phyloP scores from a whole-genome alignment of 805 yeast species.

The Kazachstania kunashirensis region DNA sequence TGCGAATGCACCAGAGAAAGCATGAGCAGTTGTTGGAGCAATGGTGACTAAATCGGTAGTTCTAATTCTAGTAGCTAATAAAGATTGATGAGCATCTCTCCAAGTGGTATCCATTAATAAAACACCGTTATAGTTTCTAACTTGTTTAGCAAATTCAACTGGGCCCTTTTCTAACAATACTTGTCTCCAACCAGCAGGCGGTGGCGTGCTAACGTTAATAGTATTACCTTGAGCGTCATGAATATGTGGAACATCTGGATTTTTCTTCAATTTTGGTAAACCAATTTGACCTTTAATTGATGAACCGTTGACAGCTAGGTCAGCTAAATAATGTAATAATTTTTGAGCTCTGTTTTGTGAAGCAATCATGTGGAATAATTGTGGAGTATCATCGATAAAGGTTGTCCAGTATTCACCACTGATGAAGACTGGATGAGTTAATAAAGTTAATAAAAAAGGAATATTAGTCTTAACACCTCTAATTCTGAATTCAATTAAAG shows the following conservation, averaged over 20 bases:
- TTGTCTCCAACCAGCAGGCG: conserved; percentile 87
- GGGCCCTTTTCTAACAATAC: conserved; percentile 80
- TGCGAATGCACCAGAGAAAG: conserved; percentile 83
- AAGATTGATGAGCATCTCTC: conserved; percentile 99
- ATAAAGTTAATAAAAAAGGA: conserved; percentile 84
- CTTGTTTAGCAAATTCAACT: conserved; percentile 78
- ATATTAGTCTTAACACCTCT: conserved; percentile 99
- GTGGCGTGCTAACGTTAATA: conserved; percentile 49
- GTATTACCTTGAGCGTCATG: conserved; percentile 51
- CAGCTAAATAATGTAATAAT: conserved; percentile 82
- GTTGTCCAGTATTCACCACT: conserved; percentile 94
- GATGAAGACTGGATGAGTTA: conserved; percentile 84
- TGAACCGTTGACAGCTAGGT: conserved; percentile 90
- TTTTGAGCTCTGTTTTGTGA: conserved; percentile 97
- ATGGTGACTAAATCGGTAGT: conserved; percentile 84
- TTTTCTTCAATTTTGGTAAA: conserved; percentile 67
- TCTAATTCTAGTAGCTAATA: conserved; percentile 94
- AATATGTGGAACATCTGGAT: conserved; percentile 67
- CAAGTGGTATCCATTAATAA: conserved; percentile 97
- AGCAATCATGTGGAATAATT: conserved; percentile 84
- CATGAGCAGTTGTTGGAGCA: conserved; percentile 91
- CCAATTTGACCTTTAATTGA: conserved; percentile 95
- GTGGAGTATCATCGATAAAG: conserved; percentile 95
- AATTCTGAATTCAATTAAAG: conserved; percentile 93
- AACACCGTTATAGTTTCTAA: conserved; percentile 76